Conservation (phyloP, 1,284 basidiomycete species). For the Grifola frondosa region DNA sequence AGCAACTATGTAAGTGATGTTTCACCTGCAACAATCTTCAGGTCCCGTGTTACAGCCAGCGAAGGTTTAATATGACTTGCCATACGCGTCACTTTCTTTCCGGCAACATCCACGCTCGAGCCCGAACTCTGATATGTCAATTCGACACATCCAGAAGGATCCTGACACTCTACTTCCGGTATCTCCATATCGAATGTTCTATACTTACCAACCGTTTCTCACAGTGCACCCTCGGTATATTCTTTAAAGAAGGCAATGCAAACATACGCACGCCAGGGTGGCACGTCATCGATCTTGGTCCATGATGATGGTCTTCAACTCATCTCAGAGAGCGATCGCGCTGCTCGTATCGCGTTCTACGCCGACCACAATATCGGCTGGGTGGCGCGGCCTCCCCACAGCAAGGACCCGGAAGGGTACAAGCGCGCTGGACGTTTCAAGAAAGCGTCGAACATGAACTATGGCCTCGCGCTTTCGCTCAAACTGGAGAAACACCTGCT, state of each 20-base stretch:
- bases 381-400: constrained; percentile 54
- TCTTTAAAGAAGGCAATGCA: constrained; percentile 86
- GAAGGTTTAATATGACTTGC: neutral
- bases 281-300: constrained; percentile 73
- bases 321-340: constrained; percentile 36
- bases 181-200: neutral
- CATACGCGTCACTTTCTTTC: neutral
- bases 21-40: neutral
- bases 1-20: constrained; percentile 58
- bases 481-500: constrained; percentile 50
- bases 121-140: neutral
- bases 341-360: constrained; percentile 46
- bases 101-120: neutral
- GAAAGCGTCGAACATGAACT: constrained; percentile 64
- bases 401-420: constrained; percentile 42
- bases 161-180: neutral
- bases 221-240: constrained; percentile 70
- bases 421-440: constrained; percentile 60
- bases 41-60: constrained; percentile 1
- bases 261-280: constrained; percentile 81
- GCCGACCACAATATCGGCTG: constrained; percentile 54
- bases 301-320: constrained; percentile 71
- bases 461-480: constrained; percentile 49
- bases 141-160: neutral
- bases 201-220: constrained; percentile 7